Conservation (phyloP, 768 basidiomycete genomes). For the Lentinula boryana region DNA sequence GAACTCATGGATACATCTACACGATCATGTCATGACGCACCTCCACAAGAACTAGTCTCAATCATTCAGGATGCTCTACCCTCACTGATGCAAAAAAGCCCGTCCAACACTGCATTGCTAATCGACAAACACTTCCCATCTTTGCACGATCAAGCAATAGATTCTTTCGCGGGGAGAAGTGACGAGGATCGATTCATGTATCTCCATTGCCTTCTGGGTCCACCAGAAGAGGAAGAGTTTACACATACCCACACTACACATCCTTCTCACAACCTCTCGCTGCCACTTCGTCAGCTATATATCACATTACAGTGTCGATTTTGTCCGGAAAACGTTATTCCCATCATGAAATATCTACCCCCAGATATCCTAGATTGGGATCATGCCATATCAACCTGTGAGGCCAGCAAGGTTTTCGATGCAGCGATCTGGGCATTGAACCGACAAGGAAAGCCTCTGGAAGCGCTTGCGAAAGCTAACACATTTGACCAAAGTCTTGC, state of each 20-base stretch:
- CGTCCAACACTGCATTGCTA: constrained; percentile 65
- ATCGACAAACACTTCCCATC: constrained; percentile 64
- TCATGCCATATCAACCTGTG: constrained; percentile 56
- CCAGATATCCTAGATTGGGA: constrained; percentile 48
- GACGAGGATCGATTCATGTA: constrained; percentile 67
- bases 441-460: constrained; percentile 51
- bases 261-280: constrained; percentile 42
- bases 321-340: constrained; percentile 58
- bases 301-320: constrained; percentile 69
- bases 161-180: constrained; percentile 34
- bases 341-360: constrained; percentile 52
- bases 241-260: constrained; percentile 15
- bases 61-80: constrained; percentile 58
- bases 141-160: constrained; percentile 61
- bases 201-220: constrained; percentile 66
- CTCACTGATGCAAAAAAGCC: constrained; percentile 51
- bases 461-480: constrained; percentile 65
- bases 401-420: constrained; percentile 58
- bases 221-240: constrained; percentile 40
- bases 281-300: constrained; percentile 52
- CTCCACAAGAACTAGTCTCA: constrained; percentile 50
- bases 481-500: constrained; percentile 48
- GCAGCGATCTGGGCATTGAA: constrained; percentile 81
- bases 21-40: constrained; percentile 37
- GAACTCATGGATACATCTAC: constrained; percentile 48